phyloP scores from a whole-genome alignment of 345 rosid genomes.

The Salix brachista region DNA sequence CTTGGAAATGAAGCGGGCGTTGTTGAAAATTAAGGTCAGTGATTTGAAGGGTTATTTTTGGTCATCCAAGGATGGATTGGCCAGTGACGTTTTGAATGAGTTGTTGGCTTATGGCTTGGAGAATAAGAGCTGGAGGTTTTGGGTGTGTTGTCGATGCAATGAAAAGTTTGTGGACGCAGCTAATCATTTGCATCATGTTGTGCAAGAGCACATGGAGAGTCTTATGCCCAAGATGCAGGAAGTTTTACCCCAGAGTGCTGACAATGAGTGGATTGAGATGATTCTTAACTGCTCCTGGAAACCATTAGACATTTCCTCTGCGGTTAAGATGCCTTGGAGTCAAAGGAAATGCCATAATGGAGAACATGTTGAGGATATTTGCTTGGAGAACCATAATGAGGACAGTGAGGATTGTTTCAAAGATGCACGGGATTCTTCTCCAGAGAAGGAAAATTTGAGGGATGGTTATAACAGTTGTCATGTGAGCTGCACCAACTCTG shows the following conservation, averaged over 20 bases:
- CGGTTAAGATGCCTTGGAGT: conserved; percentile 49
- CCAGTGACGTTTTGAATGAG: conserved; percentile 53
- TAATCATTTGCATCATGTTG: conserved; percentile 72
- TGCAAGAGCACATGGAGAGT: conserved; percentile 72
- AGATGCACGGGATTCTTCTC: conserved; percentile 82
- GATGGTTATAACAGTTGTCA: conserved; percentile 37
- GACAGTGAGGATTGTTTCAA: conserved; percentile 63
- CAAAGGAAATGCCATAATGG: conserved; percentile 39
- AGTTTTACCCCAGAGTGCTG: conserved; percentile 68
- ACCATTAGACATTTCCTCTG: conserved; percentile 73
- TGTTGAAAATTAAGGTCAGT: conserved; percentile 55
- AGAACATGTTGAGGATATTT: conserved; percentile 38
- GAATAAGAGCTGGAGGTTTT: conserved; percentile 69
- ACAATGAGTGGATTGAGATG: conserved; percentile 68
- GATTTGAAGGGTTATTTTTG: conserved; percentile 62
- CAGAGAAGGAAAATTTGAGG: conserved; percentile 47
- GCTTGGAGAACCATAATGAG: conserved; percentile 34
- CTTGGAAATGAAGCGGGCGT: conserved; percentile 49
- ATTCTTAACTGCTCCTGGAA: conserved; percentile 71
- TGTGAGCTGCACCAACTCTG: conserved; percentile 28
- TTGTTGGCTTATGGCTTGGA: conserved; percentile 55
- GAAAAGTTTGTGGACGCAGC: conserved; percentile 61
- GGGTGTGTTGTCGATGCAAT: conserved; percentile 68
- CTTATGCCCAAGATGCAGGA: conserved; percentile 67
- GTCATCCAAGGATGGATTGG: conserved; percentile 53